A percentile compares a stretch with the other conserved stretches of the same genome.
Evolutionary conservation across 2,329 filamentous ascomycete species (phyloP).

Genomic region (Epichloe scottii): DNA sequence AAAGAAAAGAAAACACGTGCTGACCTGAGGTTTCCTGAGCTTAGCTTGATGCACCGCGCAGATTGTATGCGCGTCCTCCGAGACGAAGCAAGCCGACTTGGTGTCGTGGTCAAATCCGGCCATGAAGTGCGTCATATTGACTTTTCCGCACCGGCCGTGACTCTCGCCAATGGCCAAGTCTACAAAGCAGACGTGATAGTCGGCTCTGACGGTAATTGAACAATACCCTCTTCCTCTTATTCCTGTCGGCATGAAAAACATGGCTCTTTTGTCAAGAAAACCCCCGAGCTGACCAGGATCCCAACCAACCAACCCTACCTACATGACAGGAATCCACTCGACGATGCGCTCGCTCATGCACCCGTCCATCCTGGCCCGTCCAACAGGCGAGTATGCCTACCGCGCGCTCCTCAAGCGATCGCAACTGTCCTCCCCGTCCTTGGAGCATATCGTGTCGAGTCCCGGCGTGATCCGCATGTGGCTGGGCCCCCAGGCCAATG

Average conservation of each 20-base stretch:
- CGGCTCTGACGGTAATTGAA: conserved; percentile 7
- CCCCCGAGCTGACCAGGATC: background rate
- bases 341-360: conserved; percentile 6
- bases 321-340: conserved; percentile 5
- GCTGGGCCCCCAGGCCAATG: conserved; percentile 5
- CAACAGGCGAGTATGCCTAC: conserved; percentile 7
- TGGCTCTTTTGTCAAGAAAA: background rate
- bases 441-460: background rate
- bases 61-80: conserved; percentile 8
- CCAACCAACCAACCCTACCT: background rate
- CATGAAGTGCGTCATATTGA: conserved; percentile 6
- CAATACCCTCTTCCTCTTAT: no score
- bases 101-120: conserved; percentile 5
- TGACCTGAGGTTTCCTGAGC: background rate
- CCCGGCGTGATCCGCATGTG: conserved; percentile 2
- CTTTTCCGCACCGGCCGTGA: conserved; percentile 4
- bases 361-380: background rate
- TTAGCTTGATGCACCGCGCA: conserved; percentile 8
- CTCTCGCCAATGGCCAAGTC: conserved; percentile 3
- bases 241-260: no score
- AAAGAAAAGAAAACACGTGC: background rate
- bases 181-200: conserved; percentile 8
- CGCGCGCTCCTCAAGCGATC: conserved; percentile 3
- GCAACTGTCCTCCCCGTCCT: conserved; percentile 1
- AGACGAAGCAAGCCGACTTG: conserved; percentile 5